phyloP scores from a whole-genome alignment of 495 filamentous ascomycete genomes.

The Aspergillus saccharolyticus region DNA sequence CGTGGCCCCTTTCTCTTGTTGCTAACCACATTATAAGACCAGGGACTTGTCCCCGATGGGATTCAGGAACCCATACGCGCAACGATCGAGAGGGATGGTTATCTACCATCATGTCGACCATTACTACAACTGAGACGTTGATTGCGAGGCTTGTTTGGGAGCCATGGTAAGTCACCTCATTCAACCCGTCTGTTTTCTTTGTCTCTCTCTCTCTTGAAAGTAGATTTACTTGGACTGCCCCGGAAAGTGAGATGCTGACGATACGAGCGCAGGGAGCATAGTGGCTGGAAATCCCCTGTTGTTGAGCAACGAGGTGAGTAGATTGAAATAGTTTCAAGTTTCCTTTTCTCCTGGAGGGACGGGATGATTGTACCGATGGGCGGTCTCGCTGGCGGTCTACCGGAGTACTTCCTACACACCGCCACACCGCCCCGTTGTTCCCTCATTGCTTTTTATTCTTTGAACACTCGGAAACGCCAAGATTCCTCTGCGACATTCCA shows the following conservation, averaged over 20 bases:
- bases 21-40: background rate
- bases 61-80: too few relatives aligned
- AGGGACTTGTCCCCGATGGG: background rate
- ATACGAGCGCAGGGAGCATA: background rate
- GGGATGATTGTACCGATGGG: background rate
- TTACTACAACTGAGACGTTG: background rate
- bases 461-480: background rate
- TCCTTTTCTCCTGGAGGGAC: background rate
- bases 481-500: background rate
- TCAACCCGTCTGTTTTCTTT: too few relatives aligned
- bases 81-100: background rate
- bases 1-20: background rate
- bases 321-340: background rate
- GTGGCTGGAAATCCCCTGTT: background rate
- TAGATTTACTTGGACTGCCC: background rate
- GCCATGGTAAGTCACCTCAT: background rate
- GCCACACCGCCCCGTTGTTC: background rate
- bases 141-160: background rate
- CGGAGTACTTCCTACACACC: background rate
- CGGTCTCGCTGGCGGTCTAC: background rate
- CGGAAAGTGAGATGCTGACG: too few relatives aligned
- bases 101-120: background rate
- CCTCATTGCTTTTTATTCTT: background rate
- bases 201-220: background rate
- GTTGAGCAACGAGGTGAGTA: background rate